Evolutionary conservation across 352 stramenopile species (phyloP), one percentile per base, ranked within the genome.

Genomic region (Globisporangium cederbergense): DNA sequence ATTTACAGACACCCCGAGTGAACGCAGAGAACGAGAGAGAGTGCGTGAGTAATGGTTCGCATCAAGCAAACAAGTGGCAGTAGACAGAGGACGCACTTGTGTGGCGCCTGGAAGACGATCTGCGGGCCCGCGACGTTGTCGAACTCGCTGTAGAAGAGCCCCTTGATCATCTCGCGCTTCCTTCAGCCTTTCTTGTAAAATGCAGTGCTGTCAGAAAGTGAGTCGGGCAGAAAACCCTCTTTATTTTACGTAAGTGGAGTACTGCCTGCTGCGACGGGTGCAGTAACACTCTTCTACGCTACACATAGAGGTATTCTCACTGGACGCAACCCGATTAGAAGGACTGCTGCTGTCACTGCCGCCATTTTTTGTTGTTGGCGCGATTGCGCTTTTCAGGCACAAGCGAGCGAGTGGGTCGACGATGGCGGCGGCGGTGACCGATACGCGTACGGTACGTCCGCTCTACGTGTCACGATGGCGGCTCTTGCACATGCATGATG

Each of bases 111-210:
- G 72, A 95, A 96, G 53, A 96, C 79, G 71, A 97, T 93, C 68
- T 94, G 86, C 34, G 86, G 86, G n/a, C 90, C 90, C 13, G 85
- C 83, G 55, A 92, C 77, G 77, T 97, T 97, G 79, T 97, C 88
- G 66, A 97, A 97, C 74, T 97, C 90, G 73, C 83, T 92, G 72
- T 97, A 97, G 75, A 97, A 96, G 20, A 97, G 58, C 5, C 83
- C 88, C 70, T 92, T 89, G 66, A 95, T 81, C 86, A 93, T 93
- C 36, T 56, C 25, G 40, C 10, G 32, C 10, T 58, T 58, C 25
- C 11, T 40, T 46, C 9, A 3, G 13, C 14, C 28, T 20, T 16
- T 28, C 25, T 28, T 28, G 25, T 28, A 28, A 28, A 28, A 28
- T 28, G 25, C 25, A 28, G 25, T 28, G 25, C 25, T 28, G 25